These are phyloP conservation scores for Sordaria brevicollis DNA, from an alignment of 495 filamentous ascomycete species.

Conservation along the genomic window DNA sequence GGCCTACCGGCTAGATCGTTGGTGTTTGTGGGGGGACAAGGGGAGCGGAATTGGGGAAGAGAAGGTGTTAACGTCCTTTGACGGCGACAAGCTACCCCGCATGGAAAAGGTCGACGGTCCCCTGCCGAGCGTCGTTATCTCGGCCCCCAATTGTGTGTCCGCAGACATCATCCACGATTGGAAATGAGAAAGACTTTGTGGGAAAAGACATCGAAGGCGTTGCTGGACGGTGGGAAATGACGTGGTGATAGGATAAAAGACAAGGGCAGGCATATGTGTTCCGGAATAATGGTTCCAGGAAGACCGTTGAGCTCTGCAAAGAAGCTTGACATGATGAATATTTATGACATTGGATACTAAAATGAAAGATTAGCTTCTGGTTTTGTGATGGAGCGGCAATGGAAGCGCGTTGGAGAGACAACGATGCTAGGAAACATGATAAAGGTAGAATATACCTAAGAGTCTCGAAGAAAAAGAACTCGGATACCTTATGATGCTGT, in stretches of 20 bases:
- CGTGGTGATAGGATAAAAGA: background rate
- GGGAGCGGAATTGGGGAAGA: background rate
- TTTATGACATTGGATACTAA: background rate
- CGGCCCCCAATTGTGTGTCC: constrained; percentile 2
- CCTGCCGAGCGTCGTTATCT: background rate
- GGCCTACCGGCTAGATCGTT: background rate
- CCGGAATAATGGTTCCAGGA: background rate
- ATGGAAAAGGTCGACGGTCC: background rate
- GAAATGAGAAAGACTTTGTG: background rate
- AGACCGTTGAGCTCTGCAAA: background rate
- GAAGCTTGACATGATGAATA: background rate
- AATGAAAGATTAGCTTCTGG: background rate
- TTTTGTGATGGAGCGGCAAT: too few species aligned
- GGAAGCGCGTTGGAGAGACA: too few species aligned
- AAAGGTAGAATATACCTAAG: background rate
- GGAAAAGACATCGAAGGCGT: background rate
- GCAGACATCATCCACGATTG: background rate
- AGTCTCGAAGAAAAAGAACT: background rate
- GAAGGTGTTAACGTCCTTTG: background rate
- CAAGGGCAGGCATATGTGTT: background rate
- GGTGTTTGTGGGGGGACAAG: background rate
- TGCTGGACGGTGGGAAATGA: background rate
- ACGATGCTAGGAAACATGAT: background rate
- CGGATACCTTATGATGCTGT: background rate
- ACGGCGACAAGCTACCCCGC: constrained; percentile 2